A percentile compares a stretch with the other conserved stretches of the same genome.
phyloP scores from a whole-genome alignment of 2,329 filamentous ascomycete genomes.

The Sporothrix protearum region DNA sequence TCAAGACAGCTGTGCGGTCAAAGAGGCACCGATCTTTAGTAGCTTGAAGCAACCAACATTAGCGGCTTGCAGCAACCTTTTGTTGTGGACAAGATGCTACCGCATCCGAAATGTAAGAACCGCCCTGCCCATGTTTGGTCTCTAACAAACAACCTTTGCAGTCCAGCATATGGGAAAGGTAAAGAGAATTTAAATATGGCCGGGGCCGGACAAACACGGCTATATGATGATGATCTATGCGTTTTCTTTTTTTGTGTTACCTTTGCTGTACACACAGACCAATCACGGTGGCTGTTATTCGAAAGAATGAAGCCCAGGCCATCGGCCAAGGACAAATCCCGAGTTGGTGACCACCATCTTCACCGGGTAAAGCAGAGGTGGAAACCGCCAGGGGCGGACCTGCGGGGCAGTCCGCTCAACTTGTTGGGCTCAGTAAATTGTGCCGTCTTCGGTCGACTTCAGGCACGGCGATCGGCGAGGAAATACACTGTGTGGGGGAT shows the following conservation, averaged over 20 bases:
- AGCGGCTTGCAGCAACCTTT: not conserved
- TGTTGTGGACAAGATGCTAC: not conserved
- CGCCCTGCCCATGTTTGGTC: not conserved
- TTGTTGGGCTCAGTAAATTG: not conserved
- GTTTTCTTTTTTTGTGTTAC: not conserved
- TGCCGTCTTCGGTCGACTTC: not conserved
- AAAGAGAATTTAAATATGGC: not conserved
- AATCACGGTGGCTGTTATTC: not conserved
- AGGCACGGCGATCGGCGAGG: not conserved
- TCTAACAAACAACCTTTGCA: not conserved
- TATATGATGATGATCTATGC: not conserved
- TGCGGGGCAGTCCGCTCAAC: not conserved
- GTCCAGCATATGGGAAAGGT: not conserved
- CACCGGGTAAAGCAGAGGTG: not conserved
- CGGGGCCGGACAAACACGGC: not conserved
- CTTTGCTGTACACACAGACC: not conserved
- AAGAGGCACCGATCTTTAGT: too few relatives aligned
- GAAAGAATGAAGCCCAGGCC: not conserved
- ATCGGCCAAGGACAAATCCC: not conserved
- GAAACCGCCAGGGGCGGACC: not conserved
- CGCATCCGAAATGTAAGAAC: not conserved
- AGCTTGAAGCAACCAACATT: too few relatives aligned
- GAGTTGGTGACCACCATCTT: not conserved
- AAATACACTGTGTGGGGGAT: not conserved
- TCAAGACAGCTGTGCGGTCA: not conserved